phyloP scores from a whole-genome alignment of 83 land plant genomes.

The Diphasiastrum complanatum region DNA sequence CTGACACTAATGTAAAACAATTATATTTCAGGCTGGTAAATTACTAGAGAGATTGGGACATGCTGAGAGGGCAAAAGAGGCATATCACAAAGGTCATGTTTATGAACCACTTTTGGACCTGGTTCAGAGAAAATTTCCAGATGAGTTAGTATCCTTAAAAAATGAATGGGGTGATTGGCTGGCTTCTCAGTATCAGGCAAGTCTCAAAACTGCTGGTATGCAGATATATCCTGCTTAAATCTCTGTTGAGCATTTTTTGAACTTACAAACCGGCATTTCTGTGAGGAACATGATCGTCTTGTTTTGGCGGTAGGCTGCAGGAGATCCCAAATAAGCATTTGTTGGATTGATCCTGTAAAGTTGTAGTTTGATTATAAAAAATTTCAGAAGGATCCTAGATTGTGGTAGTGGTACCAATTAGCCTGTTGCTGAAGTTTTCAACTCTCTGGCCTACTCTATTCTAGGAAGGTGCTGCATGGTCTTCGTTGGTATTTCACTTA shows the following conservation, averaged over 20 bases:
- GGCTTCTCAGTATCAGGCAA: constrained; percentile 33
- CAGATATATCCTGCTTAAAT: not conserved
- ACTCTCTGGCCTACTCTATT: too few relatives aligned
- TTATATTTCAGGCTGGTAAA: constrained; percentile 29
- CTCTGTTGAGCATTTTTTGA: not conserved
- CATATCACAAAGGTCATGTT: constrained; percentile 30
- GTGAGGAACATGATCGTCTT: too few relatives aligned
- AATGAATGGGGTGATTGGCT: constrained; percentile 44
- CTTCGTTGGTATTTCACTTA: too few relatives aligned
- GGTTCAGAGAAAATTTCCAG: constrained; percentile 25
- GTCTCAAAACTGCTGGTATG: not conserved
- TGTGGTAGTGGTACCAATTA: too few relatives aligned
- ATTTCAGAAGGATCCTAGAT: too few relatives aligned
- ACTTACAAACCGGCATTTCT: too few relatives aligned
- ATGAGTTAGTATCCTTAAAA: constrained; percentile 25
- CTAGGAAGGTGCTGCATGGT: too few relatives aligned
- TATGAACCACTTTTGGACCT: constrained; percentile 27
- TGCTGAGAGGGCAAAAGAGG: constrained; percentile 27
- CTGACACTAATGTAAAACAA: too few relatives aligned
- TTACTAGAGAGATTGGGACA: constrained; percentile 32
- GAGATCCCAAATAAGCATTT: too few relatives aligned
- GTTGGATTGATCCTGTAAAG: too few relatives aligned
- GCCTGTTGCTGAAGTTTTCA: too few relatives aligned
- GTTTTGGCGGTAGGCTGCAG: too few relatives aligned
- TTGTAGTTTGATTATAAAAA: not conserved